Evolutionary conservation across 2,329 filamentous ascomycete genomes (phyloP), one percentile per base, ranked within the genome.

Genomic region (Exophiala lecanii-corni): DNA sequence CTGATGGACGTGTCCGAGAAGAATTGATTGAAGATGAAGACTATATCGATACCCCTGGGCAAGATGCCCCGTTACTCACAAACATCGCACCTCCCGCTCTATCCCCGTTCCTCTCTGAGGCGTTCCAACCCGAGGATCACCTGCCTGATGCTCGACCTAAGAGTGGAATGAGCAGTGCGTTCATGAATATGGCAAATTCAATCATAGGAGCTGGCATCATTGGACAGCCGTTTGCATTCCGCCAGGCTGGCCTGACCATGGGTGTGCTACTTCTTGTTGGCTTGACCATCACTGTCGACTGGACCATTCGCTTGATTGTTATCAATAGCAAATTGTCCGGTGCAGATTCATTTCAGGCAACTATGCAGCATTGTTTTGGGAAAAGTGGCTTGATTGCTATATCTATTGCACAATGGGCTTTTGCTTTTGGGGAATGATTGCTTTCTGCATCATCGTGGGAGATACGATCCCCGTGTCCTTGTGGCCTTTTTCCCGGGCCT

Each of bases 111-210:
- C 73, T 68, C 54, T 70, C 71, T 18, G 73, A 78, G 42, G 57
- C 67, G 2, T 73, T 78, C 55, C 69, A 73, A 42, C 71, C 75
- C 0, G 75, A 79, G 54, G 75, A 81, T 39, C 66, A 78, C 46
- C 61, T 82, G 43, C 77, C 81, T 54, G 72, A 65, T 50, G 74
- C 77, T 15, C 76, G 89, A 43, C 89, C 91, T 35, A 91, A 91
- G 68, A 94, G 87, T 45, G 84, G 85, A 4, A 75, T 97, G 68
- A 75, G 78, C 50, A 87, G 84, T 62, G 91, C 92, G 2, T 97
- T 98, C 56, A 95, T 97, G 89, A 98, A 98, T 68, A 98, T 98
- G 92, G 91, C 92, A 51, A 98, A 98, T 70, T 94, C 86, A 57
- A 98, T 98, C 63, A 96, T 98, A 49, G 80, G 80, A 20, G 80